phyloP scores from a whole-genome alignment of 352 stramenopile species.

The Paralagenidium karlingii region DNA sequence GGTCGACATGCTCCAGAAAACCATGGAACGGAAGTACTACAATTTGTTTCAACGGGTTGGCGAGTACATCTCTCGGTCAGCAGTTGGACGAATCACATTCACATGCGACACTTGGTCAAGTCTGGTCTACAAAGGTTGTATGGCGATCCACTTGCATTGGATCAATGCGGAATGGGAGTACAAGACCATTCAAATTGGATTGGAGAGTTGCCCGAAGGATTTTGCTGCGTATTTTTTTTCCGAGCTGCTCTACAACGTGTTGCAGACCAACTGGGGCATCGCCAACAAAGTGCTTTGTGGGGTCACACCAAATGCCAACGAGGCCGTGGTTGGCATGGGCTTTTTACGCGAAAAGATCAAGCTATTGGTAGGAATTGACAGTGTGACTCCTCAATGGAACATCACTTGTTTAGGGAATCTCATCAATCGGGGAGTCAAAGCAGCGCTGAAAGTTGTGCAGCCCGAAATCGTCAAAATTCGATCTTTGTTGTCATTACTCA shows the following conservation, averaged over 20 bases:
- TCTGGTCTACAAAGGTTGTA: constrained; percentile 54
- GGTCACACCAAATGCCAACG: constrained; percentile 43
- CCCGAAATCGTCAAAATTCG: constrained; percentile 65
- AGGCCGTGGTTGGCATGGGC: constrained; percentile 55
- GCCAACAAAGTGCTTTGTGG: constrained; percentile 59
- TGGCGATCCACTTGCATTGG: constrained; percentile 67
- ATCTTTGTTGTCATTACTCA: constrained; percentile 54
- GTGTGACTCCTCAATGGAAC: constrained; percentile 59
- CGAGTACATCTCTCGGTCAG: constrained; percentile 65
- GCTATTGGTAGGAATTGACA: constrained; percentile 59
- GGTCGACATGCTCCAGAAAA: constrained; percentile 41
- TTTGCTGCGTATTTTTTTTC: constrained; percentile 71
- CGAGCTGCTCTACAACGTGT: constrained; percentile 65
- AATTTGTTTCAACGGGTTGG: constrained; percentile 48
- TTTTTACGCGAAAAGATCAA: constrained; percentile 74
- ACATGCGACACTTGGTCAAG: constrained; percentile 71
- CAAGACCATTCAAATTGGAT: constrained; percentile 65
- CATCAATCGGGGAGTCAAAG: constrained; percentile 48
- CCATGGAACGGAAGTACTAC: constrained; percentile 65
- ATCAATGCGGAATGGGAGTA: constrained; percentile 80
- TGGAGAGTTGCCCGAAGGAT: constrained; percentile 52
- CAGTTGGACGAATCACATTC: constrained; percentile 55
- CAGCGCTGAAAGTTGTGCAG: constrained; percentile 58
- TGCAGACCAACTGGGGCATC: constrained; percentile 68
- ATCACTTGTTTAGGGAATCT: constrained; percentile 60